These are phyloP conservation scores for Acrodontium crateriforme DNA, from an alignment of 2,329 filamentous ascomycete species.

Conservation along the genomic window DNA sequence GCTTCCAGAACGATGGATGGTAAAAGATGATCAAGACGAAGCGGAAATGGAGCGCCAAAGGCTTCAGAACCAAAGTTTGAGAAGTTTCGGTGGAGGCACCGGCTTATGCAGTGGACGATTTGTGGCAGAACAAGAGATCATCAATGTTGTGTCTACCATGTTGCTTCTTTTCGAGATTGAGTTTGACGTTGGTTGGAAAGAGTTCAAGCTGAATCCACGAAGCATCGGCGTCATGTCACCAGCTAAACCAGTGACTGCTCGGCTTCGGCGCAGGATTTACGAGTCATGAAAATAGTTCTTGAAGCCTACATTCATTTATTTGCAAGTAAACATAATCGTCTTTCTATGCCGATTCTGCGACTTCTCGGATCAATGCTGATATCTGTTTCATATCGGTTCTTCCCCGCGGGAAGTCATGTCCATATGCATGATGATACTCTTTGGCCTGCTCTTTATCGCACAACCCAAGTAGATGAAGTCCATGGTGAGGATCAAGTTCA, in stretches of 20 bases:
- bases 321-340: too few relatives aligned
- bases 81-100: slow-evolving; percentile 5
- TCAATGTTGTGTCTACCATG: slow-evolving; percentile 3
- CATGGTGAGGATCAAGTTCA: slow-evolving; percentile 6
- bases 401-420: slow-evolving; percentile 7
- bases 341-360: slow-evolving; percentile 3
- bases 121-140: slow-evolving; percentile 5
- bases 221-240: slow-evolving; percentile 5
- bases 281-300: too few relatives aligned
- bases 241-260: too few relatives aligned
- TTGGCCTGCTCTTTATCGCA: slow-evolving; percentile 4
- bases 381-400: slow-evolving; percentile 6
- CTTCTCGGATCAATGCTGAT: slow-evolving; percentile 4
- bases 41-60: slow-evolving; percentile 1
- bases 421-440: slow-evolving; percentile 6
- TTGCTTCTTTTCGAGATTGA: slow-evolving; percentile 4
- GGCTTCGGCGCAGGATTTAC: too few relatives aligned
- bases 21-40: slow-evolving; percentile 1
- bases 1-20: slow-evolving; percentile 4
- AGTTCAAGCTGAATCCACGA: slow-evolving; percentile 4
- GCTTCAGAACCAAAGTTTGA: slow-evolving; percentile 1
- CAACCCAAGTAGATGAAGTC: slow-evolving; percentile 6
- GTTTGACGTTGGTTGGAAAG: slow-evolving; percentile 3
- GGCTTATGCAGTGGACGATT: slow-evolving; percentile 3
- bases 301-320: too few relatives aligned